A percentile compares a stretch with the other conserved stretches of the same genome.
Evolutionary conservation across 1,284 basidiomycete genomes (phyloP).

Genomic region (Somion occarium): DNA sequence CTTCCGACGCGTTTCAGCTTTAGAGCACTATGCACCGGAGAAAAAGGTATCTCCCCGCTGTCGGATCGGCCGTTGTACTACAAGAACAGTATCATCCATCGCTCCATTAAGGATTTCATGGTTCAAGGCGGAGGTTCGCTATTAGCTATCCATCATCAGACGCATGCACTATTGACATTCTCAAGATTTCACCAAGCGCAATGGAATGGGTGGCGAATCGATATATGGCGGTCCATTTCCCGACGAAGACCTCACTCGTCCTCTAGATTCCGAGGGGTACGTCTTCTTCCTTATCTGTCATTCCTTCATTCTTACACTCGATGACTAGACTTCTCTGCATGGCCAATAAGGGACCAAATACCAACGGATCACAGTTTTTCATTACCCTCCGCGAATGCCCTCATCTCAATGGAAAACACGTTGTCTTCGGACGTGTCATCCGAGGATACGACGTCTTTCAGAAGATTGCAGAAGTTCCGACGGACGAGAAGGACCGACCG

Average conservation of each 20-base stretch:
- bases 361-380: constrained; percentile 83
- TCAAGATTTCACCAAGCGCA: constrained; percentile 72
- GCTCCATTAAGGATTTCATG: constrained; percentile 86
- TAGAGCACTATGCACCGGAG: constrained; percentile 83
- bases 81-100: constrained; percentile 75
- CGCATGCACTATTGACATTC: background rate
- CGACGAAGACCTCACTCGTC: constrained; percentile 70
- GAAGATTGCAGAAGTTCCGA: constrained; percentile 49
- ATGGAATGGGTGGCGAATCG: constrained; percentile 80
- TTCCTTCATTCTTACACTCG: background rate
- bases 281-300: constrained; percentile 12
- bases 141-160: background rate
- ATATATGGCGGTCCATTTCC: constrained; percentile 74
- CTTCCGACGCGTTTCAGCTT: constrained; percentile 49
- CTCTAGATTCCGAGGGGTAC: constrained; percentile 61
- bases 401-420: constrained; percentile 77
- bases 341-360: constrained; percentile 80
- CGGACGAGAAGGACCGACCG: constrained; percentile 72
- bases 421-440: constrained; percentile 70
- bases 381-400: constrained; percentile 70
- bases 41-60: constrained; percentile 65
- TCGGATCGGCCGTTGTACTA: constrained; percentile 75
- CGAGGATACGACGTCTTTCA: constrained; percentile 56
- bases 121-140: constrained; percentile 70
- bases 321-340: constrained; percentile 63